Percentiles rank a stretch among this genome's conserved stretches.
Evolutionary conservation across 2,329 filamentous ascomycete genomes (phyloP).

Genomic region (Aschersonia sp.): DNA sequence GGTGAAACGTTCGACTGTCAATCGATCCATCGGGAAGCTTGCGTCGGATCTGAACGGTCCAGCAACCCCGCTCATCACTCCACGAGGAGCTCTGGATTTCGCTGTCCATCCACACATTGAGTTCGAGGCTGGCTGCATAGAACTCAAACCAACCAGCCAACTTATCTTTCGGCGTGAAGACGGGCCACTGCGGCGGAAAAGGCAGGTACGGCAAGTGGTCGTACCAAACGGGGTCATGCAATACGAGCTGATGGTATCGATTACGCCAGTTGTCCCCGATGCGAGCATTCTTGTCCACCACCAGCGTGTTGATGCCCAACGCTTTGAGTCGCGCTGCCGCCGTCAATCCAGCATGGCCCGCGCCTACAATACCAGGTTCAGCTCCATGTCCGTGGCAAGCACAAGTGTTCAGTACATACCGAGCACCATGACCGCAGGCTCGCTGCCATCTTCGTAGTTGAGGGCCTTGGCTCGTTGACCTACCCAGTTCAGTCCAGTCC

Average conservation of each 20-base stretch:
- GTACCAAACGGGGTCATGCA: slow-evolving; percentile 52
- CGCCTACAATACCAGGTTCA: slow-evolving; percentile 21
- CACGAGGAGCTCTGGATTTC: slow-evolving; percentile 32
- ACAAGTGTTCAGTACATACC: slow-evolving; percentile 25
- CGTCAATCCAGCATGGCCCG: slow-evolving; percentile 45
- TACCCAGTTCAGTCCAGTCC: slow-evolving; percentile 43
- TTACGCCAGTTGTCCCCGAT: slow-evolving; percentile 52
- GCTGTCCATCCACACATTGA: slow-evolving; percentile 51
- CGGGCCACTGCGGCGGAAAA: slow-evolving; percentile 52
- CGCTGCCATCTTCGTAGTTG: slow-evolving; percentile 27
- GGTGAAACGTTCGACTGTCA: slow-evolving; percentile 40
- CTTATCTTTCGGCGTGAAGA: slow-evolving; percentile 61
- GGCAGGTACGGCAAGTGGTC: slow-evolving; percentile 48
- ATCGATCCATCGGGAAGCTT: slow-evolving; percentile 30
- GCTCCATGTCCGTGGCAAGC: neutral
- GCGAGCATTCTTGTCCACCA: slow-evolving; percentile 43
- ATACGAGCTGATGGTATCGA: slow-evolving; percentile 49
- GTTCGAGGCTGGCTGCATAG: slow-evolving; percentile 49
- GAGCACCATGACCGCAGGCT: slow-evolving; percentile 47
- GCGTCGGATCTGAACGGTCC: slow-evolving; percentile 41
- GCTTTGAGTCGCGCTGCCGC: slow-evolving; percentile 44
- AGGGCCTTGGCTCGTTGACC: slow-evolving; percentile 33
- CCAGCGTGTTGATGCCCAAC: slow-evolving; percentile 36
- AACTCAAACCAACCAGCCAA: slow-evolving; percentile 53
- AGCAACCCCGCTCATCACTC: slow-evolving; percentile 32